Base-by-base conservation (phyloP, 257 asterid genomes). In the Salvia hispanica region DNA sequence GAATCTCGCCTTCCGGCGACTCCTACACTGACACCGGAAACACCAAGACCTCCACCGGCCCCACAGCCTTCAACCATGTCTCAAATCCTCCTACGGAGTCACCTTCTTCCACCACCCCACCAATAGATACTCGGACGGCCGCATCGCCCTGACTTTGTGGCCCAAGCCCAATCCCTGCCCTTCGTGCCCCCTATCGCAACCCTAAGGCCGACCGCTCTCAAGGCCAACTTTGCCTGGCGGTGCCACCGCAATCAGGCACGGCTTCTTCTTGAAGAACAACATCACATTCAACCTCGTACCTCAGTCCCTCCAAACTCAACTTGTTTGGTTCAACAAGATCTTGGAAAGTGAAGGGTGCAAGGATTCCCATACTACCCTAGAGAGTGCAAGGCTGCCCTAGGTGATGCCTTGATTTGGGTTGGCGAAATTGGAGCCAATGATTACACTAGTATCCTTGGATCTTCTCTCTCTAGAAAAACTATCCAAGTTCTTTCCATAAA, bases 21-120 rank as follows among this genome's bases (percentile, higher is more conserved):
- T 89, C 96, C 51, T 89, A 72, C 78, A 89, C 96, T 42, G 96
- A 87, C 84, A 89, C 96, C 21, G 96, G 96, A 36, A 89, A 89
- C 80, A 89, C 95, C 15, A 63, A 45, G 16, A 85, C 93, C 48
- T 54, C 88, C 6, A 69, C 88, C 4, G 95, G 96, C 0, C 95
- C 96, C 0, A 65, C 72, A 34, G 74, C 84, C 1, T 89, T 80
- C 84, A 74, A 77, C 62, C 64, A 78, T 63, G 95, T 82, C 3
- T 89, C 96, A 0, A 83, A 56, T 74, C 86, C 82, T 4, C 96
- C 96, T 89, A 89, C 60, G 96, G 96, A 2, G 37, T 71, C 53
- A 85, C 96, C 0, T 89, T 72, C 80, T 89, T 89, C 73, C 95
- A 85, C 81, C 95, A 60, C 69, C 93, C 96, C 62, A 89, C 96